Conservation (phyloP, 441 rosid species). For the Populus tomentosa region DNA sequence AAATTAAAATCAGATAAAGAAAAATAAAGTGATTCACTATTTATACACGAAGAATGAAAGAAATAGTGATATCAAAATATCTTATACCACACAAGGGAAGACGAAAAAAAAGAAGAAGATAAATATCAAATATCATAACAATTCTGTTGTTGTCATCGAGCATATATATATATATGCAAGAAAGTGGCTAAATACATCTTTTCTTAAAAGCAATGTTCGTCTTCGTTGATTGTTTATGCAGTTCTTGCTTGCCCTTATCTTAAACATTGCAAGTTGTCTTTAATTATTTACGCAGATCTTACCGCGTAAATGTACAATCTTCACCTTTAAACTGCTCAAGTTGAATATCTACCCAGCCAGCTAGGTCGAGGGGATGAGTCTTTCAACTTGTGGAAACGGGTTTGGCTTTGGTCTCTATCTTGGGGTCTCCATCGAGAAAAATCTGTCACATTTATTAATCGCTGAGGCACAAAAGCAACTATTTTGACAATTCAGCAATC, state of each 20-base stretch:
- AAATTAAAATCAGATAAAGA: too few relatives aligned
- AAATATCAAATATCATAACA: too few relatives aligned
- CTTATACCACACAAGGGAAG: too few relatives aligned
- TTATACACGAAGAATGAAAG: too few relatives aligned
- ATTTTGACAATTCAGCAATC: not conserved
- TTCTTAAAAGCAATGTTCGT: not conserved
- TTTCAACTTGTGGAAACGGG: constrained; percentile 17
- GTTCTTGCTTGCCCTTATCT: not conserved
- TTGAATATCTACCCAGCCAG: not conserved
- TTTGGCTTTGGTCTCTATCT: constrained; percentile 17
- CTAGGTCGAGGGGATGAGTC: not conserved
- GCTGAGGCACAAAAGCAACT: constrained; percentile 3
- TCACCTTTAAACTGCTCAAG: not conserved
- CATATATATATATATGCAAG: too few relatives aligned
- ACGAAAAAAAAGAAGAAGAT: too few relatives aligned
- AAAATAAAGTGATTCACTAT: too few relatives aligned
- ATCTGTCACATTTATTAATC: constrained; percentile 21
- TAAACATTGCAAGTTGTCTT: not conserved
- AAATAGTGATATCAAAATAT: too few relatives aligned
- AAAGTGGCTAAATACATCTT: not conserved
- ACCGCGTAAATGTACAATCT: not conserved
- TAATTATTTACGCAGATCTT: not conserved
- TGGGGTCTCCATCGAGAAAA: constrained; percentile 4
- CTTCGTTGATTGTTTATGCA: not conserved
- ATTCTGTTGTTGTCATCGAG: too few relatives aligned